A percentile compares a stretch with the other conserved stretches of the same genome.
Evolutionary conservation across 1,139 yeast species (phyloP).

Genomic region (Yamadazyma buinensis): DNA sequence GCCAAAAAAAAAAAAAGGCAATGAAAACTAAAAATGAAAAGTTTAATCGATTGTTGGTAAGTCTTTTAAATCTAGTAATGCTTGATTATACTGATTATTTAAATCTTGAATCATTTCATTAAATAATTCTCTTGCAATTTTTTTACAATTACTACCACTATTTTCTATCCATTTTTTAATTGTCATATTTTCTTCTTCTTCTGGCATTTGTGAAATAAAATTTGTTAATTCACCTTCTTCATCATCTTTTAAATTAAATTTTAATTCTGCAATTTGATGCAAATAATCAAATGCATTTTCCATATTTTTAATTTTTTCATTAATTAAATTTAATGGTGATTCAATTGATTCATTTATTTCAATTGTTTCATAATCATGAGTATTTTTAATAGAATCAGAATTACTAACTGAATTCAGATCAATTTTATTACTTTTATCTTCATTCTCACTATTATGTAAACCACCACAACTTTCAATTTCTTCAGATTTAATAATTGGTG

Average conservation of each 20-base stretch:
- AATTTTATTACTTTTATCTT: background rate
- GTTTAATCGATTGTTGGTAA: conserved; percentile 22
- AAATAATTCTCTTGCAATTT: conserved; percentile 41
- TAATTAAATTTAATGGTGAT: conserved; percentile 2
- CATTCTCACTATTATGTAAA: too few species aligned
- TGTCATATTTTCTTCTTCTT: conserved; percentile 63
- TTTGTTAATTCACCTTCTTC: conserved; percentile 59
- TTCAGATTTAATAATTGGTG: background rate
- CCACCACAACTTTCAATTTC: background rate
- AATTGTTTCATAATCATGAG: background rate
- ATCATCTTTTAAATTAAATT: conserved; percentile 47
- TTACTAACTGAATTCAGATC: background rate
- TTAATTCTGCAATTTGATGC: conserved; percentile 19
- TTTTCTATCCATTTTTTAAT: conserved; percentile 65
- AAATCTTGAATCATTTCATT: conserved; percentile 43
- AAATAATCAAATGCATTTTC: conserved; percentile 36
- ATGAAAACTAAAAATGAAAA: too few species aligned
- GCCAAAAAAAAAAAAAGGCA: too few species aligned
- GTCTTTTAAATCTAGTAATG: conserved; percentile 27
- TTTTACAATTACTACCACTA: conserved; percentile 42
- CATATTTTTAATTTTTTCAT: conserved; percentile 29
- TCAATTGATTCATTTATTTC: background rate
- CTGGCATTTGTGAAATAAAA: conserved; percentile 68
- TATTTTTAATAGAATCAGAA: background rate
- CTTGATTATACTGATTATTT: conserved; percentile 39